phyloP scores from a whole-genome alignment of 2,329 filamentous ascomycete genomes.

The Aurifilum marmelostoma region DNA sequence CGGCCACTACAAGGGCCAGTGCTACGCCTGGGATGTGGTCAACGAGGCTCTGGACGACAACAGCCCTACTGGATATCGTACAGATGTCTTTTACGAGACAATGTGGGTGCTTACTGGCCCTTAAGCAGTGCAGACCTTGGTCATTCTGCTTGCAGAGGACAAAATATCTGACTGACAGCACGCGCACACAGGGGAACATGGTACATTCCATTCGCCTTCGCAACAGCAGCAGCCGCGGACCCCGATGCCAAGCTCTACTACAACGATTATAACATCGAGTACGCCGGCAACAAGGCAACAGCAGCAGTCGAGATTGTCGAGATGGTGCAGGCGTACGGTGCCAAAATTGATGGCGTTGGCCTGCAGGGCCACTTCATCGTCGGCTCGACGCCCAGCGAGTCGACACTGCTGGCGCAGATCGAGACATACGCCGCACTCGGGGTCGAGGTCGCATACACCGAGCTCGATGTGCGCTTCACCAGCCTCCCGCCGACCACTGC shows the following conservation, averaged over 20 bases:
- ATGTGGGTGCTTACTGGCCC: conserved; percentile 44
- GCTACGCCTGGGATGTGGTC: conserved; percentile 68
- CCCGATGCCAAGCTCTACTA: conserved; percentile 59
- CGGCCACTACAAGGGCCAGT: conserved; percentile 60
- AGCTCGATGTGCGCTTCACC: conserved; percentile 59
- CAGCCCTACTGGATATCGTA: conserved; percentile 58
- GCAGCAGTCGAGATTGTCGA: conserved; percentile 49
- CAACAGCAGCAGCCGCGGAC: conserved; percentile 56
- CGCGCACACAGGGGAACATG: conserved; percentile 37
- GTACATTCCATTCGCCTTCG: conserved; percentile 62
- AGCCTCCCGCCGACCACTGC: conserved; percentile 44
- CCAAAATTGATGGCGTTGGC: conserved; percentile 64
- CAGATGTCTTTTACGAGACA: conserved; percentile 56
- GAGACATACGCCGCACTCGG: conserved; percentile 53
- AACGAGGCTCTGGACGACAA: conserved; percentile 67
- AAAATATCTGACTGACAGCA: not conserved
- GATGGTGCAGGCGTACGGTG: conserved; percentile 49
- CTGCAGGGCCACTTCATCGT: conserved; percentile 65
- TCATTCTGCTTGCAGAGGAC: too few relatives aligned
- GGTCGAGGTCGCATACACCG: conserved; percentile 63
- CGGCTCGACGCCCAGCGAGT: conserved; percentile 51
- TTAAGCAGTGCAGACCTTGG: too few relatives aligned
- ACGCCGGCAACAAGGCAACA: conserved; percentile 49
- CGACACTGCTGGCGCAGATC: conserved; percentile 50
- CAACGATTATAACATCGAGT: conserved; percentile 61